phyloP scores from a whole-genome alignment of 208 protist species.

The Porcisia deanei region DNA sequence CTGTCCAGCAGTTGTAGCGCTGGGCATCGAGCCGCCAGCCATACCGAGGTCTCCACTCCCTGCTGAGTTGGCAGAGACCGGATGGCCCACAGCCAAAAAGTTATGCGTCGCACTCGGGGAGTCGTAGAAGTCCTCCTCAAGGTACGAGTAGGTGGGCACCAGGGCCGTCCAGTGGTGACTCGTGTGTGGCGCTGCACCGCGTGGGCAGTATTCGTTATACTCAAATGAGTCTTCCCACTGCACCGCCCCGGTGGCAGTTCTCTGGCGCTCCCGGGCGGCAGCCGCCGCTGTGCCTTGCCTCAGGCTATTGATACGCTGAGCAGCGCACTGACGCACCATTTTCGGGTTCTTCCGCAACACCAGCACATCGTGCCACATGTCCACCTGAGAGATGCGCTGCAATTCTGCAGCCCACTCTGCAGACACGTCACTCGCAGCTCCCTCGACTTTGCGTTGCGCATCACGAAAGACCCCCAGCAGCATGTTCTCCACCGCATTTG shows the following conservation, averaged over 20 bases:
- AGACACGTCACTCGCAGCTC: not conserved
- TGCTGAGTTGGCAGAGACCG: constrained; percentile 4
- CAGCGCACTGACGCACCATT: constrained; percentile 10
- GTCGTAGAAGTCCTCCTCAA: constrained; percentile 71
- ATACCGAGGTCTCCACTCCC: not conserved
- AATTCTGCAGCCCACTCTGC: constrained; percentile 17
- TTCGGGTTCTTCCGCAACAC: constrained; percentile 49
- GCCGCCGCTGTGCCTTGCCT: not conserved
- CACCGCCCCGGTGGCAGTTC: constrained; percentile 16
- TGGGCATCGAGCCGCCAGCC: not conserved
- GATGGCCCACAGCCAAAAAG: constrained; percentile 64
- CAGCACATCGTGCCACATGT: constrained; percentile 59
- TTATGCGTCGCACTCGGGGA: constrained; percentile 30
- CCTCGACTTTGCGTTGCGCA: not conserved
- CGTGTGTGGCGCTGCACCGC: constrained; percentile 30
- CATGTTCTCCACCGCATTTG: not conserved
- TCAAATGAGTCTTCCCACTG: constrained; percentile 80
- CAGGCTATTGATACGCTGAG: not conserved
- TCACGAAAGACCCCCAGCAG: constrained; percentile 1
- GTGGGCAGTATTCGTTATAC: constrained; percentile 78
- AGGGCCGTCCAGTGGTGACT: constrained; percentile 77
- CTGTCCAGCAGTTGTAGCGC: not conserved
- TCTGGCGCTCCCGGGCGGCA: not conserved
- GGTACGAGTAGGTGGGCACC: constrained; percentile 70
- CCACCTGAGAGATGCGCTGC: constrained; percentile 1